phyloP scores from a whole-genome alignment of 2,329 filamentous ascomycete species.

The Aspergillus melleus region DNA sequence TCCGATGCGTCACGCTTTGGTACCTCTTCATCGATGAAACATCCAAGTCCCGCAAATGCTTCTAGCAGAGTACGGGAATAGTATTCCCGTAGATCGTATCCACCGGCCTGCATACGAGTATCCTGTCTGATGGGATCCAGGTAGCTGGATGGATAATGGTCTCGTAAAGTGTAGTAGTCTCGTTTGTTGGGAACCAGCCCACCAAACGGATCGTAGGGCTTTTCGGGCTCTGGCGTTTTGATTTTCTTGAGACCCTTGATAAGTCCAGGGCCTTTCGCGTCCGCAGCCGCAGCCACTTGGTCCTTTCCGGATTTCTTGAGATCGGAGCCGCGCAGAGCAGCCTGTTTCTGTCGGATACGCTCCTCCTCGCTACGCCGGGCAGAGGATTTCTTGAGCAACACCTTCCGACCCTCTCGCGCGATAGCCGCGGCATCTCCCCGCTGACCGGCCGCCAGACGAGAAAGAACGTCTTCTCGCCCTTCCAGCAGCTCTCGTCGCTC shows the following conservation, averaged over 20 bases:
- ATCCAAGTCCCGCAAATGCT: slow-evolving; percentile 83
- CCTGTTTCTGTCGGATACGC: slow-evolving; percentile 47
- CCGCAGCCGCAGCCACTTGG: slow-evolving; percentile 25
- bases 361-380: slow-evolving; percentile 57
- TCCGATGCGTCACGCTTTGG: slow-evolving; percentile 28
- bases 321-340: slow-evolving; percentile 38
- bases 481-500: slow-evolving; percentile 65
- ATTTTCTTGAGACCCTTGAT: slow-evolving; percentile 79
- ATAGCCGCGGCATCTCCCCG: slow-evolving; percentile 59
- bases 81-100: slow-evolving; percentile 81
- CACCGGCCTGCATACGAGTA: slow-evolving; percentile 69
- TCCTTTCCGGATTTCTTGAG: slow-evolving; percentile 26
- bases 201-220: slow-evolving; percentile 85
- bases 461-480: slow-evolving; percentile 67
- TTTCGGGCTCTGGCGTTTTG: slow-evolving; percentile 62
- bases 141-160: slow-evolving; percentile 73
- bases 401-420: slow-evolving; percentile 54
- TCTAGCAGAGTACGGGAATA: slow-evolving; percentile 79
- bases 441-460: slow-evolving; percentile 64
- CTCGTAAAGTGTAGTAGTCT: slow-evolving; percentile 68
- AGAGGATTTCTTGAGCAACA: slow-evolving; percentile 72
- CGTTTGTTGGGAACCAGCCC: slow-evolving; percentile 64
- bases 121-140: slow-evolving; percentile 68
- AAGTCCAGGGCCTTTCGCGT: slow-evolving; percentile 41
- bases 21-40: slow-evolving; percentile 79